A percentile compares a stretch with the other conserved stretches of the same genome.
Evolutionary conservation across 257 asterid genomes (phyloP).

Genomic region (Jacaranda copaia): DNA sequence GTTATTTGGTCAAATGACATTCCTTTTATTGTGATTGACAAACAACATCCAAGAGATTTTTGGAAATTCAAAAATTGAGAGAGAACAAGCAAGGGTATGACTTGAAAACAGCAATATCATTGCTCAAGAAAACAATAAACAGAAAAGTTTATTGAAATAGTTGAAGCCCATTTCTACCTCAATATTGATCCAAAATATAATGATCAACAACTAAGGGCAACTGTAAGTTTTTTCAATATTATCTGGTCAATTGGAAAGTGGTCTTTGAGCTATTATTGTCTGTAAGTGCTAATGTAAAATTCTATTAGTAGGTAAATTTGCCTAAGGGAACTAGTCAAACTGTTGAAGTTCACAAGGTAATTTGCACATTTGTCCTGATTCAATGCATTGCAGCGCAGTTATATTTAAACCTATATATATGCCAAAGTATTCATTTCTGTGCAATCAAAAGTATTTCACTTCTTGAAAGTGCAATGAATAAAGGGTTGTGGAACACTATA

Average conservation of each 20-base stretch:
- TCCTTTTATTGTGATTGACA: constrained; percentile 42
- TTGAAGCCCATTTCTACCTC: constrained; percentile 97
- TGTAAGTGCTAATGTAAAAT: constrained; percentile 31
- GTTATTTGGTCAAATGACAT: constrained; percentile 21
- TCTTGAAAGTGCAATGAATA: constrained; percentile 4
- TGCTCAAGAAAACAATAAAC: constrained; percentile 79
- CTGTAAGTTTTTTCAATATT: constrained; percentile 59
- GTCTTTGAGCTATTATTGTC: constrained; percentile 2
- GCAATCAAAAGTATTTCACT: constrained; percentile 8
- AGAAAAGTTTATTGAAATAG: constrained; percentile 84
- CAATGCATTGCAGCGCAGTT: not conserved
- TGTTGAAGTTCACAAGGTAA: constrained; percentile 93
- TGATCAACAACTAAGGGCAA: constrained; percentile 98
- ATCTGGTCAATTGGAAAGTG: constrained; percentile 13
- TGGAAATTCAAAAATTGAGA: constrained; percentile 90
- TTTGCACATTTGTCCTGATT: constrained; percentile 21
- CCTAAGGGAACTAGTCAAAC: constrained; percentile 98
- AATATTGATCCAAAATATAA: constrained; percentile 97
- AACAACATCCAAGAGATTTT: constrained; percentile 94
- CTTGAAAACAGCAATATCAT: constrained; percentile 72
- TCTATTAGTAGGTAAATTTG: constrained; percentile 78
- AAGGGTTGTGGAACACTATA: not conserved
- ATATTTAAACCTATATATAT: constrained; percentile 7
- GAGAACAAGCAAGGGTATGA: constrained; percentile 88
- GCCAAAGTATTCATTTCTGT: not conserved